phyloP scores from a whole-genome alignment of 2,329 filamentous ascomycete genomes.

The Fusarium sp. region DNA sequence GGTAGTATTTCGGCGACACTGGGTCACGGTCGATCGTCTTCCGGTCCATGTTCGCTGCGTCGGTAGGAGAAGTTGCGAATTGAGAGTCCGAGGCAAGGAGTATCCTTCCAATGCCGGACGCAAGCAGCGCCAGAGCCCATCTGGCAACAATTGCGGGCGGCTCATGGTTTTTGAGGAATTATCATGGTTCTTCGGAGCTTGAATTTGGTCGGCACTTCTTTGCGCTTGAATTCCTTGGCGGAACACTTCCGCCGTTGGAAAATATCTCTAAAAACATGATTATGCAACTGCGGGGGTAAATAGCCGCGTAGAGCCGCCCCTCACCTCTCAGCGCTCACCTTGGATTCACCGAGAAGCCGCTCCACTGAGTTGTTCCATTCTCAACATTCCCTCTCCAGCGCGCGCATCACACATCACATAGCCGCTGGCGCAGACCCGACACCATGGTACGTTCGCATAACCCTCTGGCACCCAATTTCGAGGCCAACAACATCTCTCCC shows the following conservation, averaged over 20 bases:
- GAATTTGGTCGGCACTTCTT: constrained; percentile 5
- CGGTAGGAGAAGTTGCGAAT: constrained; percentile 25
- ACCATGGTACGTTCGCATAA: constrained; percentile 41
- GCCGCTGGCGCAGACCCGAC: constrained; percentile 32
- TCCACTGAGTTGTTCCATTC: constrained; percentile 43
- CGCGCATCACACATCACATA: constrained; percentile 39
- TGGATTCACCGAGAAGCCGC: constrained; percentile 41
- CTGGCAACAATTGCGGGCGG: constrained; percentile 53
- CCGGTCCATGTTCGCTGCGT: constrained; percentile 11
- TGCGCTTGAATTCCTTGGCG: constrained; percentile 10
- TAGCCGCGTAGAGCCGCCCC: constrained; percentile 23
- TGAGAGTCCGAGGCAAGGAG: constrained; percentile 50
- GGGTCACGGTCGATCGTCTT: constrained; percentile 7
- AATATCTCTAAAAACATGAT: constrained; percentile 35
- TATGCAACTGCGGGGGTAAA: constrained; percentile 39
- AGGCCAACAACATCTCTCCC: background rate
- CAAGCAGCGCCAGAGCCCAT: constrained; percentile 74
- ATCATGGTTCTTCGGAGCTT: background rate
- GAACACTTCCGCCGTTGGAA: constrained; percentile 25
- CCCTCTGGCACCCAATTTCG: background rate
- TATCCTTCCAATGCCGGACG: constrained; percentile 66
- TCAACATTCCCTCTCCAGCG: constrained; percentile 39
- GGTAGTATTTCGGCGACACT: constrained; percentile 35
- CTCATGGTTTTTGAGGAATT: constrained; percentile 42
- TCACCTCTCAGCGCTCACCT: constrained; percentile 28